Conservation (phyloP, 148 eudicot species). For the Gaultheria prostrata region DNA sequence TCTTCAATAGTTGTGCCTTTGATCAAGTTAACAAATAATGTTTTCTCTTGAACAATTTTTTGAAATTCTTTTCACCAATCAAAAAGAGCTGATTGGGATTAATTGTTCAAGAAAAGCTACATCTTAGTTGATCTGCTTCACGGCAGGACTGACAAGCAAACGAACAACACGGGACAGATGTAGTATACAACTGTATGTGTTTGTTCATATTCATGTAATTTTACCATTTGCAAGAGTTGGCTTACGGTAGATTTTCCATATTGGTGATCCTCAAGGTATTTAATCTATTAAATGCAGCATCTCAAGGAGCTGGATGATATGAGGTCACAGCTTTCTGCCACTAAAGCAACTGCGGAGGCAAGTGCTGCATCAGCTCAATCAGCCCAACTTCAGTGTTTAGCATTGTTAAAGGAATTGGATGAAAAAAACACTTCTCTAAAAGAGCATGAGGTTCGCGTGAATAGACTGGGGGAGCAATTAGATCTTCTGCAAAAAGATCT, state of each 20-base stretch:
- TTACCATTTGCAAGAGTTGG: background rate
- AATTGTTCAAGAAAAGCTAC: background rate
- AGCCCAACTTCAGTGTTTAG: conserved; percentile 76
- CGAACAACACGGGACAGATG: background rate
- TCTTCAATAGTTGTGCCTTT: background rate
- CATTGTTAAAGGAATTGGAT: conserved; percentile 62
- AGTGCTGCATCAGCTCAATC: conserved; percentile 85
- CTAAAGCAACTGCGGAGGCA: conserved; percentile 73
- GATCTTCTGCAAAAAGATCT: conserved; percentile 76
- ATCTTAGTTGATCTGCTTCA: background rate
- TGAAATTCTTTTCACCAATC: background rate
- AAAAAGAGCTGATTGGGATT: background rate
- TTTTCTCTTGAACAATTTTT: background rate
- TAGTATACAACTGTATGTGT: background rate
- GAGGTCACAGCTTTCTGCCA: conserved; percentile 55
- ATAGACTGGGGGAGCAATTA: conserved; percentile 71
- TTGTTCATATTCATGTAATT: background rate
- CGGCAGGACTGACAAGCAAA: background rate
- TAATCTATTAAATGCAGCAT: conserved; percentile 42
- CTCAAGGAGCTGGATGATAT: conserved; percentile 74
- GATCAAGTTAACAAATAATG: background rate
- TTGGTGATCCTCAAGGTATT: conserved; percentile 9
- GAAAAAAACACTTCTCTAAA: conserved; percentile 61
- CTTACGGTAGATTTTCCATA: background rate
- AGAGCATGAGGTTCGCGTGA: conserved; percentile 77